Base-by-base conservation (phyloP, 306 rosid species). In the Vigna unguiculata region DNA sequence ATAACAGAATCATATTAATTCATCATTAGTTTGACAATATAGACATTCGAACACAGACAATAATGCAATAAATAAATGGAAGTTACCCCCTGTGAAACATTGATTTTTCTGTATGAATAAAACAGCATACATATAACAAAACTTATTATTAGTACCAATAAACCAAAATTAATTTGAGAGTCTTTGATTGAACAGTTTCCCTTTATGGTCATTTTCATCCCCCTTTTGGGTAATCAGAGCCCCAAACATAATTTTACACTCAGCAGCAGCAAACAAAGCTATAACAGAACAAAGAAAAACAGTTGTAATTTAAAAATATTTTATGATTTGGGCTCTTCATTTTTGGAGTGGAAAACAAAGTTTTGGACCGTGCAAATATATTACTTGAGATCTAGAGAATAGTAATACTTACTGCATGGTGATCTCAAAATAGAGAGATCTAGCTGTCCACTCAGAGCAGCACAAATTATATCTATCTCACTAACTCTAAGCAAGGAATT, bases 361-460 rank as follows among this genome's bases (percentile, higher is more conserved):
- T 16, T 14, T 16, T 49, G 21, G 46, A 65, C 53, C 20, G 10
- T 7, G 28, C 72, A 64, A 75, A 54, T 28, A 53, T 49, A 71
- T 61, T 65, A 82, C 71, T 43, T 54, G 62, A 72, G 45, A 77
- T 53, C 48, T 69, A 21, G 64, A 49, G 14, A 75, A 75, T 28
- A 28, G 32, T 0, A 28, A 28, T 55, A 80, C 87, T 85, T 78
- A 91, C 98, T 80, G 43, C 95, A 87, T 59, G 96, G 93, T 61
- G 94, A 83, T 76, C 76, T 86, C 72, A 94, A 84, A 69, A 81
- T 74, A 59, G 93, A 88, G 53, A 52, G 84, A 82, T 94, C 96
- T 58, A 94, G 81, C 82, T 78, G 78, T 68, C 96, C 98, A 69
- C 88, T 82, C 49, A 94, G 85, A 81, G 91, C 84, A 40, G 95